Evolutionary conservation across 2,329 filamentous ascomycete genomes (phyloP), one percentile per base, ranked within the genome.

Genomic region (Rugonectria rugulosa): DNA sequence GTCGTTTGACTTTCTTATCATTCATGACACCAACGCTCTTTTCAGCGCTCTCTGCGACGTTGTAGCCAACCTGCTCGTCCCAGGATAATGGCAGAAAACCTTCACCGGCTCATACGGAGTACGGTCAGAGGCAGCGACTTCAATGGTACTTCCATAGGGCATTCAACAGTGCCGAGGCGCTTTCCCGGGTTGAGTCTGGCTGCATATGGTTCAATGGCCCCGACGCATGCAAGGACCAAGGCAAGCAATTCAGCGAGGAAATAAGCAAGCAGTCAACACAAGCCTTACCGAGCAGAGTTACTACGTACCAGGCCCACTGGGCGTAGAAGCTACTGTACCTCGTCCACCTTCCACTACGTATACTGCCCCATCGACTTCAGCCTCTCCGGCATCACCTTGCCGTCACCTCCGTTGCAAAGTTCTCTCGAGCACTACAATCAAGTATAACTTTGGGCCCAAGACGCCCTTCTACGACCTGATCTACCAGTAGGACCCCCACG

Each of bases 141-240:
- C 21, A 21, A 44, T 36, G 41, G 38, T 42, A 36, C 15, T 34
- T 32, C 45, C 34, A 34, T 21, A 23, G 19, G n/a, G 38, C 24
- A 29, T 42, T 27, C 21, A 41, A 6, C 34, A 15, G 27, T 32
- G 15, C 41, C 43, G 36, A 14, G 34, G 23, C 34, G 31, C 46
- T 34, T 50, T 42, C n/a, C 46, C 46, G 27, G 23, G 32, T 50
- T 17, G 15, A 41, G 41, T 23, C 41, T 50, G 50, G 50, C 20
- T 20, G 10, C 29, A 20, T n/a, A 27, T 17, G 36, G 26, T 32
- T 49, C 32, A 24, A 31, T 15, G 14, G 29, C 42, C 36, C 41
- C 34, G 15, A 45, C 23, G 44, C 46, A 45, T 50, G 53, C 53
- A 56, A 46, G 41, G 44, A 17, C 40, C 23, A 50, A 49, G 34